These are phyloP conservation scores for Kwoniella dejecticola DNA, from an alignment of 768 basidiomycete species.

Conservation along the genomic window DNA sequence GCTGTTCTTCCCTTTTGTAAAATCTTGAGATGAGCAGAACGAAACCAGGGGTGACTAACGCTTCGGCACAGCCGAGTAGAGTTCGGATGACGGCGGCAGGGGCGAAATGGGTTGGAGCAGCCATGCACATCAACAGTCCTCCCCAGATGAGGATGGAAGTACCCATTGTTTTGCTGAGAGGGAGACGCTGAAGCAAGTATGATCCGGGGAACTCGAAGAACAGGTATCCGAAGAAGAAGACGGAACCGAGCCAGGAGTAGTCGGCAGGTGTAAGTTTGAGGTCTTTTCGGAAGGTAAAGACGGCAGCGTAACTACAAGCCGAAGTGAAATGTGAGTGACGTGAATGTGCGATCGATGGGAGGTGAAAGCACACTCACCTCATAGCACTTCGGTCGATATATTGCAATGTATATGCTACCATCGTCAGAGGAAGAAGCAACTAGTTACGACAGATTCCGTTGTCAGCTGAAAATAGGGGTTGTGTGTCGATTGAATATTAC, in stretches of 20 bases:
- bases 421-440: constrained; percentile 34
- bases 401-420: constrained; percentile 37
- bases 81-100: constrained; percentile 28
- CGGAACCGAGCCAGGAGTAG: constrained; percentile 37
- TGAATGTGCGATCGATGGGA: not conserved
- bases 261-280: constrained; percentile 27
- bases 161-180: constrained; percentile 30
- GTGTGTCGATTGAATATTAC: not conserved
- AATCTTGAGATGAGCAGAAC: constrained; percentile 37
- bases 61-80: constrained; percentile 35
- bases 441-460: not conserved
- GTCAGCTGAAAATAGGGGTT: not conserved
- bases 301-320: constrained; percentile 33
- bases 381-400: constrained; percentile 43
- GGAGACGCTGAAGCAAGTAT: constrained; percentile 33
- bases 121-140: constrained; percentile 33
- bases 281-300: constrained; percentile 37
- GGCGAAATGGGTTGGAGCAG: constrained; percentile 28
- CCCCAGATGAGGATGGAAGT: constrained; percentile 42
- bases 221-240: constrained; percentile 42
- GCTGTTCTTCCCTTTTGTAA: constrained; percentile 44
- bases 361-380: constrained; percentile 19
- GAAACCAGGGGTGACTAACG: constrained; percentile 43
- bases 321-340: too few relatives aligned
- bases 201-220: constrained; percentile 40